Conservation (phyloP, 2,329 filamentous ascomycete genomes). For the Neopestalotiopsis rosae region DNA sequence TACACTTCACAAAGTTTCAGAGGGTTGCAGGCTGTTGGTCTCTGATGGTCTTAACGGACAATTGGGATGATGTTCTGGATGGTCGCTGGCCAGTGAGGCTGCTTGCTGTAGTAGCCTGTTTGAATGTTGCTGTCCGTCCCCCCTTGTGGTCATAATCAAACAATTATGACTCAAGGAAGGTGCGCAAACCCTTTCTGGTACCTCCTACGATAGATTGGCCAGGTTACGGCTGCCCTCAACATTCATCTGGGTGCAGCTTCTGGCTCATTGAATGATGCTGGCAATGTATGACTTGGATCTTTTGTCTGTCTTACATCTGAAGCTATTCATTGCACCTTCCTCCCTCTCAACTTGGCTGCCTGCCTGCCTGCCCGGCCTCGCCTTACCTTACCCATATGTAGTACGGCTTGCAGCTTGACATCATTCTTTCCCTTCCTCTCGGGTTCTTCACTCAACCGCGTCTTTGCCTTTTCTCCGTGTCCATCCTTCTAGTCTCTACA, state of each 20-base stretch:
- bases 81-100: not conserved
- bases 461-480: not conserved
- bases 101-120: not conserved
- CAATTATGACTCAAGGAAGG: not conserved
- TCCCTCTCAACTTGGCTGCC: not conserved
- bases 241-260: not conserved
- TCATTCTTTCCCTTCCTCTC: not conserved
- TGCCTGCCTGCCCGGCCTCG: not conserved
- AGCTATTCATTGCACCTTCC: not conserved
- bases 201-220: not conserved
- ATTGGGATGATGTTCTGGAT: not conserved
- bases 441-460: not conserved
- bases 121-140: not conserved
- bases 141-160: not conserved
- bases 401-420: not conserved
- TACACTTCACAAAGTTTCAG: not conserved
- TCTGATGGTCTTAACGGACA: not conserved
- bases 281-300: not conserved
- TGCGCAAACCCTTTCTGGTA: not conserved
- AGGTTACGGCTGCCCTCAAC: not conserved
- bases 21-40: not conserved
- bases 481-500: not conserved
- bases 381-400: not conserved
- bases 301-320: not conserved
- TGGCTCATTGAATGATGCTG: not conserved